Conservation (phyloP, 2,329 filamentous ascomycete genomes). For the Sporothrix protearum region DNA sequence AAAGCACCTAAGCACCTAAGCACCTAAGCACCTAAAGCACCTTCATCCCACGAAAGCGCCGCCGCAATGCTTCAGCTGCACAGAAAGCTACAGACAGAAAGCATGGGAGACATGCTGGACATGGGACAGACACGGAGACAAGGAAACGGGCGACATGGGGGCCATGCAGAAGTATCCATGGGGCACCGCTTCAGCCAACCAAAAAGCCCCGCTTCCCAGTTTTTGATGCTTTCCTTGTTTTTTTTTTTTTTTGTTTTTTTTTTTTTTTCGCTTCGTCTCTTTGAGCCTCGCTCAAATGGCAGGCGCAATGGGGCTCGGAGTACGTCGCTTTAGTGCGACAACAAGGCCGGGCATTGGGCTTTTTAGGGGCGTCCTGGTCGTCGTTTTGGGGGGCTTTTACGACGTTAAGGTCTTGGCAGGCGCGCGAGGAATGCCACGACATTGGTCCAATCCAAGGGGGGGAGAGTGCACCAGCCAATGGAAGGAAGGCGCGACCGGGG, state of each 20-base stretch:
- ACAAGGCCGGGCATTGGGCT: neutral
- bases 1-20: neutral
- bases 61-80: neutral
- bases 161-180: neutral
- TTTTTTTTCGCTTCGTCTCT: neutral
- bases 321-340: neutral
- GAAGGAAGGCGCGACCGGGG: slow-evolving; percentile 4
- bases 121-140: neutral
- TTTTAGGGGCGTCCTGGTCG: neutral
- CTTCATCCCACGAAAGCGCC: neutral
- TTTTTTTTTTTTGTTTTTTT: no score
- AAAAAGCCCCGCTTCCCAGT: slow-evolving; percentile 13
- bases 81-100: neutral
- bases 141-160: neutral
- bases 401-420: slow-evolving; percentile 2
- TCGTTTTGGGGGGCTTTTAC: neutral
- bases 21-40: neutral
- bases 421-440: neutral
- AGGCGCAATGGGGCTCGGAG: neutral
- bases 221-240: slow-evolving; percentile 8
- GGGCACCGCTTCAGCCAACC: neutral
- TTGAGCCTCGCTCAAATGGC: neutral
- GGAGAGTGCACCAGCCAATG: neutral
- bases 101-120: no score
- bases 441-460: neutral